phyloP scores from a whole-genome alignment of 306 rosid genomes.

The Prunus dulcis region DNA sequence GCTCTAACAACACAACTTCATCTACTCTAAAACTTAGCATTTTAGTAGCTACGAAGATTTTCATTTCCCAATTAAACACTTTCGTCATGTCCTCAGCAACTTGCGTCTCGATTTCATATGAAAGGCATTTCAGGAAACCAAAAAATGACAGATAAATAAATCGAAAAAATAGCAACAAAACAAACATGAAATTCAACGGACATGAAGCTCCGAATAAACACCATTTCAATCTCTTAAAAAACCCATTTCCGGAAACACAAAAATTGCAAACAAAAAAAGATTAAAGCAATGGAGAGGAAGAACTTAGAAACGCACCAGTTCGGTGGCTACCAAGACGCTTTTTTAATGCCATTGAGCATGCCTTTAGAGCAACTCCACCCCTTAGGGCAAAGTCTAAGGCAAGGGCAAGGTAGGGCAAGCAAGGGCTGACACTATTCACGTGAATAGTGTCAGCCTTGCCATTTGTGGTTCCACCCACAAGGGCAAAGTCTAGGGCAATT shows the following conservation, averaged over 20 bases:
- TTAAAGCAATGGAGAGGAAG: not conserved
- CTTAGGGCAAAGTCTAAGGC: too few relatives aligned
- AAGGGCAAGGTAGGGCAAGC: too few relatives aligned
- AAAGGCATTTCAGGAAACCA: not conserved
- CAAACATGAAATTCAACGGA: not conserved
- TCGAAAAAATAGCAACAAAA: not conserved
- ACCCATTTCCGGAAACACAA: not conserved
- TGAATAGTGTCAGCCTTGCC: too few relatives aligned
- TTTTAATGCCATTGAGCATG: slow-evolving; percentile 39
- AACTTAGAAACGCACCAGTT: not conserved
- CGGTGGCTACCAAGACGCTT: slow-evolving; percentile 48
- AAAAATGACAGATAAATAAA: not conserved
- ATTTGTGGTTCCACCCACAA: too few relatives aligned
- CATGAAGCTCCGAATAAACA: not conserved
- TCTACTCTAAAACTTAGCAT: not conserved
- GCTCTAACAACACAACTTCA: not conserved
- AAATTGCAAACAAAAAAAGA: not conserved
- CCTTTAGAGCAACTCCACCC: too few relatives aligned
- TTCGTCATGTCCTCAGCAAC: not conserved
- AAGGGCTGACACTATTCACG: too few relatives aligned
- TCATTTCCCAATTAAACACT: not conserved
- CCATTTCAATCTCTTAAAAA: not conserved
- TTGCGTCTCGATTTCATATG: not conserved
- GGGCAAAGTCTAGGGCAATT: too few relatives aligned
- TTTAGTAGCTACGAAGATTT: not conserved